Evolutionary conservation across 352 stramenopile genomes (phyloP), one percentile per base, ranked within the genome.

Genomic region (Pythium aristosporum): DNA sequence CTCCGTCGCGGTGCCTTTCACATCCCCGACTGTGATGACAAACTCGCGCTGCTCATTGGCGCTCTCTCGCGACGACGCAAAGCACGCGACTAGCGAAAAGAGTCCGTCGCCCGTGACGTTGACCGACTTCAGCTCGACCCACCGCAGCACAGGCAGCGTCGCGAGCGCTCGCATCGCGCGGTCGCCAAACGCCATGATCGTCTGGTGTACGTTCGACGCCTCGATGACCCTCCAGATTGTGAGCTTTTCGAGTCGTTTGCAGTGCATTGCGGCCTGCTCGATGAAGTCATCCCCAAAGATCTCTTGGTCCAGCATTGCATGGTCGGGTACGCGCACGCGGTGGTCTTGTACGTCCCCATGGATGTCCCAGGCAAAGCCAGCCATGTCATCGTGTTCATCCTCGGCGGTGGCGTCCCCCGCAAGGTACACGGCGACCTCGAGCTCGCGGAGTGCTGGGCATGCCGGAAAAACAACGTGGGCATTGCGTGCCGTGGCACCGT

Each of bases 221-320:
- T 30, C 25, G 25, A 30, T 5, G 25, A 30, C 25, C 25, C 25
- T 30, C 25, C 25, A 30, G 25, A 30, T 30, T 30, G 25, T 30
- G 25, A 30, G 25, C 25, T 30, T 30, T 30, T 30, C 25, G 25
- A 30, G 25, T 30, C 5, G 25, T 5, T 30, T 30, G 25, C 25
- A 30, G 25, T 30, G 25, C n/a, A n/a, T n/a, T n/a, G 25, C 25
- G 25, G 25, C 25, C 25, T 58, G 25, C 47, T 71, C 58, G 0
- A 58, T 71, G 28, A 71, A 63, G 15, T 30, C 53, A 21, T 72
- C 58, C 2, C 65, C 65, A 57, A 72, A 72, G 30, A 63, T 55
- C 28, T 72, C 65, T 50, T 72, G 65, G 30, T 69, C 21, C 46
- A 69, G 53, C 44, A 63, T 54, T 0, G 37, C 42, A 8, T 48